Base-by-base conservation (phyloP, 768 basidiomycete genomes). In the Boletus rubroflammeus region DNA sequence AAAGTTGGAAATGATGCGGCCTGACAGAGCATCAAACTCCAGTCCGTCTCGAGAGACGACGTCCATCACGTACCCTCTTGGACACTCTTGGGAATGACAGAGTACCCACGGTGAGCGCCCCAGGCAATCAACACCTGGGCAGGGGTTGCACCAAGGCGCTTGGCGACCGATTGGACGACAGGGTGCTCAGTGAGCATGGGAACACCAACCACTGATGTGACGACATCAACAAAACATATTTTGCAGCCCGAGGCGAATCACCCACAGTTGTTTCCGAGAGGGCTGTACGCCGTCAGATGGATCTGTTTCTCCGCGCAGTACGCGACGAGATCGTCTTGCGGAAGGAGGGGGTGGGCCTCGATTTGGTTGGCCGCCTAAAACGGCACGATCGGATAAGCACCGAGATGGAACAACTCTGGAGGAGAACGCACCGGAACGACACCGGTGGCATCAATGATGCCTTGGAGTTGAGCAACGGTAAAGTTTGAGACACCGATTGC, bases 71-170 rank as follows among this genome's bases (percentile, higher is more conserved):
- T 36, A 80, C 78, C 71, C 64, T 85, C 76, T 53, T 85, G 76
- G 26, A 91, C 88, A 51, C 82, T 84, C 79, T 94, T 93, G 17
- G 92, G 92, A 62, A 93, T 90, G 57, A 93, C 86, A 9, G 84
- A 84, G 69, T 84, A 86, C 13, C 90, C 92, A 39, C 90, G 80
- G 61, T 84, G 67, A 35, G 72, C 80, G 13, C 83, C 86, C 90
- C 90, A 95, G 0, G 90, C 88, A 56, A 96, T 73, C 51, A 94
- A 77, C 35, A 94, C 86, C 69, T 94, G 89, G 0, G 90, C 92
- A 3, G 89, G 74, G 1, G 86, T 85, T 5, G 83, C 86, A 32
- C 74, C 73, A 34, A 86, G 76, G 62, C 75, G 77, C 56, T 81
- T 69, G 21, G 90, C 90, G 44, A 93, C 77, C 51, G 79, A 78